A percentile compares a stretch with the other conserved stretches of the same genome.
Conservation (phyloP, 306 rosid species). For the Benincasa hispida region DNA sequence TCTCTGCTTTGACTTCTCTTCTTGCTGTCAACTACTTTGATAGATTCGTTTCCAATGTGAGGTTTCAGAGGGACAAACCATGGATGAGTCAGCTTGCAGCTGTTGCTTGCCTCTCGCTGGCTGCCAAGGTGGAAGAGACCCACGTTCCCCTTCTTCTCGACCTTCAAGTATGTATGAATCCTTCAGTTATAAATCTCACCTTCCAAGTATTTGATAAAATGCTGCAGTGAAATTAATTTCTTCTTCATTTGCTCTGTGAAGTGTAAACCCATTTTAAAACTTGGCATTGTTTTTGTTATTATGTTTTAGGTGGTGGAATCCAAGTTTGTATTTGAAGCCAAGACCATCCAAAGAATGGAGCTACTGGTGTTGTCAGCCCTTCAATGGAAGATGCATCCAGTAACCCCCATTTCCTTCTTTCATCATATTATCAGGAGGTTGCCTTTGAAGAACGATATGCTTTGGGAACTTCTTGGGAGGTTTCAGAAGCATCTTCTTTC, state of each 20-base stretch:
- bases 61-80: constrained; percentile 52
- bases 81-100: constrained; percentile 83
- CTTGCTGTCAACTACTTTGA: constrained; percentile 91
- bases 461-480: constrained; percentile 60
- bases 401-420: constrained; percentile 81
- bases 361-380: constrained; percentile 78
- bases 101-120: constrained; percentile 73
- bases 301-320: constrained; percentile 63
- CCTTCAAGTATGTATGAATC: constrained; percentile 49
- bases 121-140: constrained; percentile 87
- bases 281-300: not conserved
- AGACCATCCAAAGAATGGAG: constrained; percentile 90
- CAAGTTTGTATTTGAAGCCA: constrained; percentile 64
- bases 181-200: not conserved
- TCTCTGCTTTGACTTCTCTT: constrained; percentile 58
- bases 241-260: not conserved
- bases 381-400: constrained; percentile 85
- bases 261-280: not conserved
- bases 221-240: constrained; percentile 6
- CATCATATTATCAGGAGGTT: constrained; percentile 71
- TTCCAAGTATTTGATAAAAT: constrained; percentile 36
- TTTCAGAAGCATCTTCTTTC: constrained; percentile 65
- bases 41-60: constrained; percentile 46
- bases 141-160: constrained; percentile 66
- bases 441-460: constrained; percentile 52